Conservation (phyloP, 441 rosid species). For the Adansonia rubrostipa region DNA sequence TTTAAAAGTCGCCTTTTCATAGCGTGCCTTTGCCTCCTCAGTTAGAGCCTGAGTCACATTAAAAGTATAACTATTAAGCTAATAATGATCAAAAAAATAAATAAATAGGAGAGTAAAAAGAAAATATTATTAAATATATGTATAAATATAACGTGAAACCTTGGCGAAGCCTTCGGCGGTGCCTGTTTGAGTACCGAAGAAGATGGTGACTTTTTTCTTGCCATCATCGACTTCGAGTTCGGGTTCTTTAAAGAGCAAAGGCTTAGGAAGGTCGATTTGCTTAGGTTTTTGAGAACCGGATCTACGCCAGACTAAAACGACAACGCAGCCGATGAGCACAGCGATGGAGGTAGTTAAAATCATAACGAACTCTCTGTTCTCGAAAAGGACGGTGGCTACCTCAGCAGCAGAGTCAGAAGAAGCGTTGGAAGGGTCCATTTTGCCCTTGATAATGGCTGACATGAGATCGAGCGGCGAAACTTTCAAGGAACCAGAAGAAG, state of each 20-base stretch:
- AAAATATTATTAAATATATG: neutral
- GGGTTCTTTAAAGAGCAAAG: conserved; percentile 52
- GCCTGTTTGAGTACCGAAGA: conserved; percentile 96
- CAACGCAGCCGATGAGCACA: conserved; percentile 79
- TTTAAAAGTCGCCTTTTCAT: conserved; percentile 78
- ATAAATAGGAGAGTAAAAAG: neutral
- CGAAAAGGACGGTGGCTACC: conserved; percentile 60
- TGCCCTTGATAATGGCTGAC: conserved; percentile 77
- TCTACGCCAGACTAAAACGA: conserved; percentile 74
- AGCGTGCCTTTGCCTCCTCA: conserved; percentile 89
- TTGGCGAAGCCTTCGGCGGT: conserved; percentile 99
- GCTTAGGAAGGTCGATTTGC: conserved; percentile 55
- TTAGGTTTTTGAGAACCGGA: conserved; percentile 50
- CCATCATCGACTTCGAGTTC: conserved; percentile 77
- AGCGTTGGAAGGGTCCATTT: conserved; percentile 60
- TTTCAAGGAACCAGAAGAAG: conserved; percentile 40
- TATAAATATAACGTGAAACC: conserved; percentile 37
- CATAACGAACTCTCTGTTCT: conserved; percentile 75
- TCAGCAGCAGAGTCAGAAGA: conserved; percentile 56
- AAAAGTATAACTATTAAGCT: neutral
- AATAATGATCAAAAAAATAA: neutral
- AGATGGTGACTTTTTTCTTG: conserved; percentile 69
- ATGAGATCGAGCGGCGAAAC: conserved; percentile 79
- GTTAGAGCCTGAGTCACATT: conserved; percentile 63
- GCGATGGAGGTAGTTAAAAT: conserved; percentile 81